These are phyloP conservation scores for Cladophialophora psammophila DNA, from an alignment of 2,329 filamentous ascomycete species.

Conservation along the genomic window DNA sequence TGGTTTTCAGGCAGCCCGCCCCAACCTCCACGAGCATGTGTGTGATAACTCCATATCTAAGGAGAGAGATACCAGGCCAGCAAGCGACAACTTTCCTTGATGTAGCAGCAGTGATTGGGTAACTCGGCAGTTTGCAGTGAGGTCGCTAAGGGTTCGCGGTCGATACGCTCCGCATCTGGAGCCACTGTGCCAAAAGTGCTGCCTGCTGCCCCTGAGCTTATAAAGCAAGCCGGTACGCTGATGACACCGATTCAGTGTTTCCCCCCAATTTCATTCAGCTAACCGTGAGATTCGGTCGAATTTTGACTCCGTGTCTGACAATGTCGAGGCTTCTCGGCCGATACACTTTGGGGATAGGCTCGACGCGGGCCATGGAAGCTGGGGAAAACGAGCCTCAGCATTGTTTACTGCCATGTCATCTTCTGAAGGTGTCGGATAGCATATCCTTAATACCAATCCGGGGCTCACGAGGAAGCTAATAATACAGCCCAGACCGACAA, in stretches of 20 bases:
- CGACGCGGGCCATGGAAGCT: not conserved
- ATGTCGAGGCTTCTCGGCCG: not conserved
- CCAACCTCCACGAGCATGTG: not conserved
- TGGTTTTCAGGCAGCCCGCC: not conserved
- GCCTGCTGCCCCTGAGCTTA: not conserved
- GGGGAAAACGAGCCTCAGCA: not conserved
- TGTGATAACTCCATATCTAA: not conserved
- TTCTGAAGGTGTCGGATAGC: not conserved
- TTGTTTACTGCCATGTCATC: not conserved
- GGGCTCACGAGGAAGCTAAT: constrained; percentile 8
- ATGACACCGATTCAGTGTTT: not conserved
- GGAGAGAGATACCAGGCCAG: not conserved
- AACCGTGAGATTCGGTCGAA: not conserved
- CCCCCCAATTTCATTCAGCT: not conserved
- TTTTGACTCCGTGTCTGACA: not conserved
- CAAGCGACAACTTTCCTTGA: not conserved
- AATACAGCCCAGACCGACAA: constrained; percentile 10
- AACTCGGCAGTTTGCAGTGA: not conserved
- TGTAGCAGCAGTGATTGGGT: not conserved
- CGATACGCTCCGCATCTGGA: not conserved
- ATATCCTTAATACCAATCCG: not conserved
- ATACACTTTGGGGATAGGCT: not conserved
- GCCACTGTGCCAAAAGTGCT: not conserved
- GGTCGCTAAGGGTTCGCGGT: not conserved
- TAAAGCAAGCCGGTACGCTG: not conserved